Evolutionary conservation across 352 stramenopile genomes (phyloP), one percentile per base, ranked within the genome.

Genomic region (Lagenidium sp.): DNA sequence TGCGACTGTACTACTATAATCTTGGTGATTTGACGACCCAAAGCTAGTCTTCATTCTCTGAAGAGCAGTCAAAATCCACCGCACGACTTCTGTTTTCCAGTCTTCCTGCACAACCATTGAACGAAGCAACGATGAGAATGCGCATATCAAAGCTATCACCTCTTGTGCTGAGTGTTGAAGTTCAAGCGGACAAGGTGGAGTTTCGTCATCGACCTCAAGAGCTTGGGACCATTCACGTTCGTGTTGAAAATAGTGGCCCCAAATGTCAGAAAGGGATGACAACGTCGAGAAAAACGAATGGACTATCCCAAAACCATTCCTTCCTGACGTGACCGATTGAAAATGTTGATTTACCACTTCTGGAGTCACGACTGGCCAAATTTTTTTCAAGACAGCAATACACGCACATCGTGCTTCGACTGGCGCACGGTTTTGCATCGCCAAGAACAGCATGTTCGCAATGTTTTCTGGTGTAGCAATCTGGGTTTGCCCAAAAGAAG

Each of bases 391-490:
- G 16, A 85, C 59, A 6, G 41, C 43, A 12, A 80, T 46, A 16
- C 60, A 66, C 0, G 59, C 75, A 30, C 68, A 74, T 18, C 62
- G 60, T 15, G 76, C 60, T 47, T 85, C 73, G 15, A 70, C 50
- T 2, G 78, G 44, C 4, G 72, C 46, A n/a, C 46, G 46, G 2
- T 66, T 52, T 21, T 80, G 52, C 26, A 88, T 71, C 1, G 68
- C 68, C 2, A 88, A 29, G n/a, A 62, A 60, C 11, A 88, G 62
- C 6, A 91, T 41, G 37, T 85, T 68, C 8, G 59, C 57, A 22
- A 86, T 52, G 32, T 86, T 85, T 47, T 78, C 69, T 8, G 61
- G 55, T 19, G 64, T 84, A 1, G 61, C 56, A 28, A 87, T 71
- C 24, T 81, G 47, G 6, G 60, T 63, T 30, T 68, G 59, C 2